Conservation (phyloP, 164 flowering plant species). For the Annona squamosa region DNA sequence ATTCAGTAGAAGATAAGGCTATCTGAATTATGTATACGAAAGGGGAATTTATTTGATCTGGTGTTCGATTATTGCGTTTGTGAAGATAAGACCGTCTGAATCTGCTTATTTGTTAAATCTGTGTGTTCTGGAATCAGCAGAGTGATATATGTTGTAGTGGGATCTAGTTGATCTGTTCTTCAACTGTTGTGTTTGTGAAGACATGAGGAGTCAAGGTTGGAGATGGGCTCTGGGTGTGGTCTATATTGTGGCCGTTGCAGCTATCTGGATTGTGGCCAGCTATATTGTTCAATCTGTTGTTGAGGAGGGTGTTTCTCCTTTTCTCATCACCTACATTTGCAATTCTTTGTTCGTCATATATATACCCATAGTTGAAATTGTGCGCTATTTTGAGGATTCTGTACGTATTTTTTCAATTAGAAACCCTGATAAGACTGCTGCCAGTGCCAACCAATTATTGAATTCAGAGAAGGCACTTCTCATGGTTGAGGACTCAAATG, state of each 20-base stretch:
- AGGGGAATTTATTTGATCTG: background rate
- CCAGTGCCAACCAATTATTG: constrained; percentile 17
- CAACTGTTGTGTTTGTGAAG: background rate
- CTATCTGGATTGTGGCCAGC: constrained; percentile 90
- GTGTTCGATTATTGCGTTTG: background rate
- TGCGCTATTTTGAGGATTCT: constrained; percentile 63
- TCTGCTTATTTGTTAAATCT: background rate
- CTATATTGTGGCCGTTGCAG: constrained; percentile 68
- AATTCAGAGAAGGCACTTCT: constrained; percentile 71
- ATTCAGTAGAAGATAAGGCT: background rate
- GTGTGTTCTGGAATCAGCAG: background rate
- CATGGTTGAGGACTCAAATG: constrained; percentile 19
- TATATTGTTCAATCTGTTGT: constrained; percentile 90
- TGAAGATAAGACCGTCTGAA: too few species aligned
- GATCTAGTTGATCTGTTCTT: background rate
- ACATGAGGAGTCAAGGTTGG: constrained; percentile 44
- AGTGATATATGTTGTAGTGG: background rate
- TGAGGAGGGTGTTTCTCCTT: constrained; percentile 84
- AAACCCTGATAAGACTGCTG: constrained; percentile 16
- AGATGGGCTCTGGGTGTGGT: constrained; percentile 73
- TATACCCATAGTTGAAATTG: constrained; percentile 72
- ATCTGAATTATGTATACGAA: background rate
- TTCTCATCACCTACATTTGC: constrained; percentile 88
- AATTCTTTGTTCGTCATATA: constrained; percentile 76
- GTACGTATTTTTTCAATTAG: constrained; percentile 41